phyloP scores from a whole-genome alignment of 169 alveolate species.

The Cryptosporidium felis region DNA sequence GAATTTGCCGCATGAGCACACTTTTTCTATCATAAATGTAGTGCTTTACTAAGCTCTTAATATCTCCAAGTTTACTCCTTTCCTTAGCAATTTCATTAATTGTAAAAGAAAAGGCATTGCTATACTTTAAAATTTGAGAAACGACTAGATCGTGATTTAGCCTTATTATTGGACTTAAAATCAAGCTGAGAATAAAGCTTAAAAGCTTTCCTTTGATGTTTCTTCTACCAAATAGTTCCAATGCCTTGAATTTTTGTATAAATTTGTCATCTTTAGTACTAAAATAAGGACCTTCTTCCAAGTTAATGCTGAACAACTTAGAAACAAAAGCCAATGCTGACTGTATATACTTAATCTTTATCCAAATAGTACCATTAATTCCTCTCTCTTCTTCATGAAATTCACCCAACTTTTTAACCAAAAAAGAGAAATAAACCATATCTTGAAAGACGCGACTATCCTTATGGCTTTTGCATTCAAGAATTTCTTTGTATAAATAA shows the following conservation, averaged over 20 bases:
- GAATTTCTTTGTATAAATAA: too few relatives aligned
- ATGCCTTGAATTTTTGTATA: not conserved
- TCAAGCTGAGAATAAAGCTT: not conserved
- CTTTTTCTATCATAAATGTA: not conserved
- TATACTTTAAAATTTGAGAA: not conserved
- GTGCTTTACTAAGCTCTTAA: not conserved
- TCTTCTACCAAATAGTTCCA: not conserved
- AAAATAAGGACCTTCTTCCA: not conserved
- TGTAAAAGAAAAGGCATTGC: not conserved
- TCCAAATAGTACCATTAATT: too few relatives aligned
- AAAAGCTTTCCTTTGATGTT: not conserved
- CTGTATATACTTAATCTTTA: not conserved
- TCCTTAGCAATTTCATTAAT: not conserved
- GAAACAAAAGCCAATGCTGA: not conserved
- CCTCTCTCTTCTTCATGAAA: too few relatives aligned
- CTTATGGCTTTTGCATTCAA: too few relatives aligned
- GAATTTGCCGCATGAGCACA: too few relatives aligned
- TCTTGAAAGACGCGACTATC: too few relatives aligned
- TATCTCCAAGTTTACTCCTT: not conserved
- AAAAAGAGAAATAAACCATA: too few relatives aligned
- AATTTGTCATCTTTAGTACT: not conserved
- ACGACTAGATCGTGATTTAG: not conserved
- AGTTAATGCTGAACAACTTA: not conserved
- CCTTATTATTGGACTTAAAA: constrained; percentile 8
- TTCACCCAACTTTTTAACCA: too few relatives aligned